phyloP scores from a whole-genome alignment of 305 asterid genomes.

The Fraxinus floribunda region DNA sequence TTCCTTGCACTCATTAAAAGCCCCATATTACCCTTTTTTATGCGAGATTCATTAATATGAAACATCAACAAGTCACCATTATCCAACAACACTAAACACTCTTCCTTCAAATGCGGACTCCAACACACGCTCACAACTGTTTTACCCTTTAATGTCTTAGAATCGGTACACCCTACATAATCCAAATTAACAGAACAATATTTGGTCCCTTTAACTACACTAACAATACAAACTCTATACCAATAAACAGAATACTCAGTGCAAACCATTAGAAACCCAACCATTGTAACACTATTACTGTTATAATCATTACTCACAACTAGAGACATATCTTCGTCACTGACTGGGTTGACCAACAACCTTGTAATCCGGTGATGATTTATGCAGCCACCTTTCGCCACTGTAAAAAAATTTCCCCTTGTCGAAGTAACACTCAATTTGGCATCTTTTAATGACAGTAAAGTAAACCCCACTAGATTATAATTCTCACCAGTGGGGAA shows the following conservation, averaged over 20 bases:
- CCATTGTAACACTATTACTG: slow-evolving; percentile 2
- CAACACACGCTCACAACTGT: slow-evolving; percentile 49
- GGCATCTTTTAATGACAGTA: slow-evolving; percentile 40
- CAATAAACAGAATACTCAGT: slow-evolving; percentile 58
- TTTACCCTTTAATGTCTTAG: slow-evolving; percentile 40
- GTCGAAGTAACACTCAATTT: slow-evolving; percentile 24
- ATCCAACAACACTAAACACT: no score
- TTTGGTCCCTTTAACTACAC: slow-evolving; percentile 1
- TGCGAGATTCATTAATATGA: slow-evolving; percentile 40
- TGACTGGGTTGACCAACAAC: slow-evolving; percentile 53
- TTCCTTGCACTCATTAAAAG: slow-evolving; percentile 20
- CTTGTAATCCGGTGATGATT: slow-evolving; percentile 45
- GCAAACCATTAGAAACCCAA: slow-evolving; percentile 64
- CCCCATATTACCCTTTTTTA: slow-evolving; percentile 16
- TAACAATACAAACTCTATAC: slow-evolving; percentile 42
- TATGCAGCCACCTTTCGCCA: slow-evolving; percentile 31
- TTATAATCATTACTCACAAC: background rate
- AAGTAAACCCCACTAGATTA: slow-evolving; percentile 51
- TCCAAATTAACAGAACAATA: slow-evolving; percentile 32
- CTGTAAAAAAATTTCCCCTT: slow-evolving; percentile 8
- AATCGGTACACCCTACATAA: slow-evolving; percentile 44
- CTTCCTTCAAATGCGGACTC: slow-evolving; percentile 87
- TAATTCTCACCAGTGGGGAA: slow-evolving; percentile 67
- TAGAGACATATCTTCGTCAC: slow-evolving; percentile 20
- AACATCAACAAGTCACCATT: slow-evolving; percentile 65